phyloP scores from a whole-genome alignment of 228 moss, liverwort and hornwort genomes.

The Sphagnum fallax region DNA sequence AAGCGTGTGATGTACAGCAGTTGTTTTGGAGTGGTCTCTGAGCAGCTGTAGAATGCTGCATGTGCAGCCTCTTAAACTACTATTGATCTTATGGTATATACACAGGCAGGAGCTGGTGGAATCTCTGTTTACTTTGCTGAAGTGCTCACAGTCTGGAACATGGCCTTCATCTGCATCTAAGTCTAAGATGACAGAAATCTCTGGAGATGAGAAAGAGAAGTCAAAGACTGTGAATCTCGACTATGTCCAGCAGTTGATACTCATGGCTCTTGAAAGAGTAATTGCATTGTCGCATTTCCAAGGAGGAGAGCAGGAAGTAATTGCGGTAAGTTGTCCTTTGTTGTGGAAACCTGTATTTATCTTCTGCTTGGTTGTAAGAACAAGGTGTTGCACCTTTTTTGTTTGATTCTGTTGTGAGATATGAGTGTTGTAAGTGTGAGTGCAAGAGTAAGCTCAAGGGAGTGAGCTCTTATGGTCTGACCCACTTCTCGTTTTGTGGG shows the following conservation, averaged over 20 bases:
- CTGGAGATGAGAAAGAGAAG: slow-evolving; percentile 12
- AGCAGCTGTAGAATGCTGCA: no score
- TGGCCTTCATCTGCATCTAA: slow-evolving; percentile 31
- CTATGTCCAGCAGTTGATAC: slow-evolving; percentile 60
- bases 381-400: no score
- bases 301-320: slow-evolving; percentile 16
- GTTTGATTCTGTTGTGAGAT: no score
- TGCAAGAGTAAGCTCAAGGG: no score
- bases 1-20: no score
- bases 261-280: slow-evolving; percentile 67
- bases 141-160: slow-evolving; percentile 31
- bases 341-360: not conserved
- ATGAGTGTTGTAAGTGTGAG: no score
- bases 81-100: not conserved
- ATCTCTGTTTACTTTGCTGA: slow-evolving; percentile 63
- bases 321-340: slow-evolving; percentile 8
- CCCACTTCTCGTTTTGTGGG: no score
- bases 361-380: no score
- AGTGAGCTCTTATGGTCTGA: no score
- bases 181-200: slow-evolving; percentile 8
- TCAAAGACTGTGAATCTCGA: slow-evolving; percentile 21
- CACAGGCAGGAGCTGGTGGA: slow-evolving; percentile 60
- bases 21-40: no score
- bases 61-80: no score
- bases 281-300: slow-evolving; percentile 22